Base-by-base conservation (phyloP, 2,329 filamentous ascomycete species). In the Beauveria pseudobassiana region DNA sequence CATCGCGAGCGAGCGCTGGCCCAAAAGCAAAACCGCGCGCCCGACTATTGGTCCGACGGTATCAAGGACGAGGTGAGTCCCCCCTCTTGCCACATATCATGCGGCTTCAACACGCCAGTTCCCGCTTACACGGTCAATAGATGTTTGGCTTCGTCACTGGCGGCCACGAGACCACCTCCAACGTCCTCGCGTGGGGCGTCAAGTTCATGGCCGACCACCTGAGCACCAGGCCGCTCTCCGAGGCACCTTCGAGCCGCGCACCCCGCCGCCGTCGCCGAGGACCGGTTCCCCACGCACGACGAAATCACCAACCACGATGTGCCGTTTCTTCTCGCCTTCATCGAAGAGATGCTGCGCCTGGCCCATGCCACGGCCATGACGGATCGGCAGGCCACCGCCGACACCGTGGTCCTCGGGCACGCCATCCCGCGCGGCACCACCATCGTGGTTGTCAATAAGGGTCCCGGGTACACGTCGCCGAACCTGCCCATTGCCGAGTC, bases 291-390 rank as follows among this genome's bases (percentile, higher is more conserved):
- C 1, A 66, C 65, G 0, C 65, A 63, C 20, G n/a, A 62, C 2
- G 72, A 74, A 62, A 68, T 74, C 18, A 57, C 62, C 0, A 45
- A 45, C 3, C 34, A 63, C 6, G 57, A 62, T 3, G 59, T 71
- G 3, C 68, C 69, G 2, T 73, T 72, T 62, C 68, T 74, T 5
- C 71, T 73, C 58, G 72, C 71, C 18, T 63, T 68, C 9, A 65
- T 73, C 42, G 71, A 73, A 57, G 73, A 76, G 62, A 65, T 67
- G 1, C 63, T 75, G 8, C 71, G 74, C 1, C 63, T 66, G 12
- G 63, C 66, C 10, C 65, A 65, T 53, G 67, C 69, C 1, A 61
- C 67, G 9, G 62, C 69, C 10, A 62, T 68, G 10, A 58, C 71
- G 2, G 65, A 67, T n/a, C 68, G 72, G 5, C 61, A 65, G 34